A percentile compares a stretch with the other conserved stretches of the same genome.
Conservation (phyloP, 768 basidiomycete species). For the Trametes villosa region DNA sequence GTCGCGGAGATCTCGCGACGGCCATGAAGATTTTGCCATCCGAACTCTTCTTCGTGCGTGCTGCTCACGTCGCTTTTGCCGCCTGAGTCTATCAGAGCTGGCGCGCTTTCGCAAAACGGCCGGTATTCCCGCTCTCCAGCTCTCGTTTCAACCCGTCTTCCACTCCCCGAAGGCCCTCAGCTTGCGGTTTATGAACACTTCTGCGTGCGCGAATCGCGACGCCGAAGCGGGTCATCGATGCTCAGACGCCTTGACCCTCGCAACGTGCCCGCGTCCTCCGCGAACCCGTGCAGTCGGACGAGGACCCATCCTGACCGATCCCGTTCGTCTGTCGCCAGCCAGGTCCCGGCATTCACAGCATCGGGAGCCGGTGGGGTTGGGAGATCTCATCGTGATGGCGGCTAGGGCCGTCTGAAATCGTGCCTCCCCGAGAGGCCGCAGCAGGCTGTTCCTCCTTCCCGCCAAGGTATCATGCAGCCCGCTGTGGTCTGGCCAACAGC, state of each 20-base stretch:
- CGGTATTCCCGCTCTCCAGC: no score
- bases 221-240: no score
- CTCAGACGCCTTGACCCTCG: no score
- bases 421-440: conserved; percentile 12
- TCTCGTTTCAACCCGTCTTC: background rate
- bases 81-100: background rate
- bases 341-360: background rate
- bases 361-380: background rate
- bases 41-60: background rate
- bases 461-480: conserved; percentile 1
- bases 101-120: background rate
- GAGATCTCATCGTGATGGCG: conserved; percentile 12
- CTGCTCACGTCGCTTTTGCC: background rate
- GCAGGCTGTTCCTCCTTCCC: background rate
- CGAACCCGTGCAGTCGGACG: background rate
- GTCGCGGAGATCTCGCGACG: no score
- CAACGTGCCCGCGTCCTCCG: no score
- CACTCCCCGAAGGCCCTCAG: no score
- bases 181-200: no score
- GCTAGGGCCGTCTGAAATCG: background rate
- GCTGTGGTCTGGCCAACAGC: background rate
- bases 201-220: no score
- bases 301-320: background rate
- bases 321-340: background rate
- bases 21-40: no score